These are phyloP conservation scores for Wallacemonas rigidus DNA, from an alignment of 208 protist genomes.

Conservation along the genomic window DNA sequence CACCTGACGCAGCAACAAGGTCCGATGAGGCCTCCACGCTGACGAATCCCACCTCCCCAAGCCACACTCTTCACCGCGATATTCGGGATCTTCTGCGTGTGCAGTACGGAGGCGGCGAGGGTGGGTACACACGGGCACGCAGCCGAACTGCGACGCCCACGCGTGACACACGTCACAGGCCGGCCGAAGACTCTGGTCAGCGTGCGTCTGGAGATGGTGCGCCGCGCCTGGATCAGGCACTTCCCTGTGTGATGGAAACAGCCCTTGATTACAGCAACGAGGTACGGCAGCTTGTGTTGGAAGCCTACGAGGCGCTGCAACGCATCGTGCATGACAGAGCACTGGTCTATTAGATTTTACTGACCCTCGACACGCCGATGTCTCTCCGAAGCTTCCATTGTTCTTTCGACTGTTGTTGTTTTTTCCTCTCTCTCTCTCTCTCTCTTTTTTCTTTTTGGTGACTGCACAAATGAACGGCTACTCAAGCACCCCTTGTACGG, in stretches of 20 bases:
- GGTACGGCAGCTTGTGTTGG: slow-evolving; percentile 52
- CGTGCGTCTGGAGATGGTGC: background rate
- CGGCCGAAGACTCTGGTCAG: background rate
- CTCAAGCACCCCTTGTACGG: no score
- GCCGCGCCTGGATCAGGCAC: slow-evolving; percentile 16
- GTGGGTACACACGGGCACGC: background rate
- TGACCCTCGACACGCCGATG: background rate
- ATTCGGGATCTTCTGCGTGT: slow-evolving; percentile 25
- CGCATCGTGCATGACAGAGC: slow-evolving; percentile 25
- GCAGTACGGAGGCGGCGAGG: slow-evolving; percentile 28
- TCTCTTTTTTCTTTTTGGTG: slow-evolving; percentile 10
- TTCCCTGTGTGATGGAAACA: slow-evolving; percentile 66
- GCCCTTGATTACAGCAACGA: slow-evolving; percentile 78
- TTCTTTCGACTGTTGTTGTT: background rate
- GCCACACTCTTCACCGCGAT: slow-evolving; percentile 9
- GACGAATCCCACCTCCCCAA: slow-evolving; percentile 1
- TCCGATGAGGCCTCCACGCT: slow-evolving; percentile 5
- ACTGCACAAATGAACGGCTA: background rate
- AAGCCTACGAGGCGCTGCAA: slow-evolving; percentile 41
- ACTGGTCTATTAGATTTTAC: background rate
- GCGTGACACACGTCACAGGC: background rate
- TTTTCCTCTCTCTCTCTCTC: background rate
- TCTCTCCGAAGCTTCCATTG: no score
- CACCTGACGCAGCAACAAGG: background rate
- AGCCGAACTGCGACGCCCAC: background rate